Evolutionary conservation across 495 filamentous ascomycete genomes (phyloP), one percentile per base, ranked within the genome.

Genomic region (Apiosordaria backusii): DNA sequence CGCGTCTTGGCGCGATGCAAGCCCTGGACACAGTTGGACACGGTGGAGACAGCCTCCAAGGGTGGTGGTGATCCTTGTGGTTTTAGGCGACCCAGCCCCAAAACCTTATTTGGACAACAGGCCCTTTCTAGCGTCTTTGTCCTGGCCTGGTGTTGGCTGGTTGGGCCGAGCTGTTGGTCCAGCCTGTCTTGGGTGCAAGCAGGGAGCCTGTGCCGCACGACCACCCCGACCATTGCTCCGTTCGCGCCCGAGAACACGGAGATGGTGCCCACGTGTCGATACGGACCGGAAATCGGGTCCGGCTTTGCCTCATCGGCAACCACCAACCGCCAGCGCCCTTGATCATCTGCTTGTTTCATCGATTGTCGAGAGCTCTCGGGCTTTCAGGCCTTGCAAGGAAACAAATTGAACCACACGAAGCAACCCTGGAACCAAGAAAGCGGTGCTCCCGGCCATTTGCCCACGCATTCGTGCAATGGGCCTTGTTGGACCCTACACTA

Each of bases 31-130:
- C 35, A 45, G 10, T 9, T 0, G 35, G 35, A 2, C 35, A 45
- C 35, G 35, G 35, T 45, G 35, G 35, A 15, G 35, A 15, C 35
- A 45, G 35, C 35, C 35, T 13, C 35, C 35, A 45, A 4, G 35
- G 35, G 1, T 45, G 35, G 10, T 45, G 59, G 29, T 61, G 59
- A 61, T 61, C n/a, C 26, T 22, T 15, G 24, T 29, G 24, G 16
- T 22, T 40, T 40, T 61, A n/a, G 27, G 59, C 21, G 24, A 40
- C 65, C 65, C 65, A 67, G 63, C 61, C 65, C 65, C 65, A 62
- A 67, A 70, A 70, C 65, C 68, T 70, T 70, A 70, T 67, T 70
- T 70, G 23, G 68, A 70, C 68, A 62, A 62, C 68, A 69, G 57
- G 23, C 57, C 5, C 7, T 13, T 45, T 45, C 35, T 15, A 45